Base-by-base conservation (phyloP, 768 basidiomycete species). In the Lentinula boryana region DNA sequence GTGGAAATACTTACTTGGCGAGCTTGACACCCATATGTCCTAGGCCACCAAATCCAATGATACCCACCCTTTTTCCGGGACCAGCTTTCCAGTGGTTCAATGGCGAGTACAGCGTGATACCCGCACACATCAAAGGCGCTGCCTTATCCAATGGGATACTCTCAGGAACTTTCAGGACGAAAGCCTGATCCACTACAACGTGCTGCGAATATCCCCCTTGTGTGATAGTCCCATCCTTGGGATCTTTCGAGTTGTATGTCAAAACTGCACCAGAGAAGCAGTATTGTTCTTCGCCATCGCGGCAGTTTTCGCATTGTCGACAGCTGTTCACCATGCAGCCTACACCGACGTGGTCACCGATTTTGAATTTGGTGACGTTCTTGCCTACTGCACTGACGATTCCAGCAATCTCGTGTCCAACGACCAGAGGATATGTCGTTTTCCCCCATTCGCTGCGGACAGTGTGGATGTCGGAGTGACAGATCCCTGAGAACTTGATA, bases 21-120 rank as follows among this genome's bases (percentile, higher is more conserved):
- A 56, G 35, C n/a, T 56, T 56, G 36, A 56, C 35, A 44, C 21
- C 40, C 40, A 57, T 44, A 44, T 57, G 56, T 18, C 80, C 82
- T 21, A 87, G 73, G 21, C 86, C 86, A 44, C 86, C 86, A 49
- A 89, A 78, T 46, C 87, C 86, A 63, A 88, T 74, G 48, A 89
- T 72, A 46, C 85, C 88, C 63, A 88, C 83, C 63, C 78, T 80
- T 72, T 83, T 85, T 49, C 86, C 86, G 0, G 84, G 82, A 0
- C 84, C 85, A 60, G 64, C 69, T 23, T 33, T 73, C 75, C 75
- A 62, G 71, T 71, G 7, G 80, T 80, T 73, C 18, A 89, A 72
- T 10, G 87, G 86, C 0, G 84, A 85, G 72, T 75, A 86, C 7
- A 83, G 79, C 4, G 86, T 87, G n/a, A 86, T 68, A 31, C 85